Percentiles rank a stretch among this genome's conserved stretches.
Evolutionary conservation across 192 early-diverging fungal species (phyloP).

Genomic region (Podila minutissima): DNA sequence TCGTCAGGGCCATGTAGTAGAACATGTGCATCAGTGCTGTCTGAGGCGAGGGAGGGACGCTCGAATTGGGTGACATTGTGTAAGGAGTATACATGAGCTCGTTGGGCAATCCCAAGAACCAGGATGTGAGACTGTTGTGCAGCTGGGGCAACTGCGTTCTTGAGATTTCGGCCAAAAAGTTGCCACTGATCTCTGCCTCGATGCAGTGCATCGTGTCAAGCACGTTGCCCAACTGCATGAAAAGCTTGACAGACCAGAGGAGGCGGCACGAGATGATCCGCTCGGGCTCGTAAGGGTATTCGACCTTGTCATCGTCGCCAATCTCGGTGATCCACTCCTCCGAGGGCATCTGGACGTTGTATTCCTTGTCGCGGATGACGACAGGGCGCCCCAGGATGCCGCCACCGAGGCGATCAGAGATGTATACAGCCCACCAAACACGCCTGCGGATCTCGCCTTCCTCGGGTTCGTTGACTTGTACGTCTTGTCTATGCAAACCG

Average conservation of each 20-base stretch:
- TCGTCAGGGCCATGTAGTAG: slow-evolving; percentile 63
- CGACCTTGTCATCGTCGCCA: slow-evolving; percentile 35
- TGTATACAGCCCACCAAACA: slow-evolving; percentile 49
- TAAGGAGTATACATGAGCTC: slow-evolving; percentile 62
- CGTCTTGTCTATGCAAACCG: slow-evolving; percentile 43
- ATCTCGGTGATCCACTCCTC: slow-evolving; percentile 43
- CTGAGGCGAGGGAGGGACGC: slow-evolving; percentile 38
- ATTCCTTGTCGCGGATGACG: slow-evolving; percentile 48
- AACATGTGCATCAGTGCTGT: slow-evolving; percentile 59
- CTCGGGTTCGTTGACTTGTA: slow-evolving; percentile 34
- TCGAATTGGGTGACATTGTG: slow-evolving; percentile 53
- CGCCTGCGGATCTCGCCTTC: slow-evolving; percentile 46
- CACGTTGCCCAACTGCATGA: slow-evolving; percentile 50
- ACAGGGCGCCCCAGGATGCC: slow-evolving; percentile 44
- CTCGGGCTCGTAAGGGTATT: slow-evolving; percentile 47
- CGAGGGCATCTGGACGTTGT: slow-evolving; percentile 49
- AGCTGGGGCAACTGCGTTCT: slow-evolving; percentile 43
- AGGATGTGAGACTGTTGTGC: slow-evolving; percentile 55
- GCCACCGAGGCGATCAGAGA: slow-evolving; percentile 45
- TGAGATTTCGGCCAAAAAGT: slow-evolving; percentile 48
- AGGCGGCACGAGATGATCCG: slow-evolving; percentile 38
- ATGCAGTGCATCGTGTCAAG: slow-evolving; percentile 51
- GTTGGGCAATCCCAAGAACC: slow-evolving; percentile 58
- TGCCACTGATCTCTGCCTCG: slow-evolving; percentile 46
- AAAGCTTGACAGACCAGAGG: slow-evolving; percentile 42